A percentile compares a stretch with the other conserved stretches of the same genome.
Evolutionary conservation across 1,284 basidiomycete species (phyloP).

Genomic region (Austroboletus niveus): DNA sequence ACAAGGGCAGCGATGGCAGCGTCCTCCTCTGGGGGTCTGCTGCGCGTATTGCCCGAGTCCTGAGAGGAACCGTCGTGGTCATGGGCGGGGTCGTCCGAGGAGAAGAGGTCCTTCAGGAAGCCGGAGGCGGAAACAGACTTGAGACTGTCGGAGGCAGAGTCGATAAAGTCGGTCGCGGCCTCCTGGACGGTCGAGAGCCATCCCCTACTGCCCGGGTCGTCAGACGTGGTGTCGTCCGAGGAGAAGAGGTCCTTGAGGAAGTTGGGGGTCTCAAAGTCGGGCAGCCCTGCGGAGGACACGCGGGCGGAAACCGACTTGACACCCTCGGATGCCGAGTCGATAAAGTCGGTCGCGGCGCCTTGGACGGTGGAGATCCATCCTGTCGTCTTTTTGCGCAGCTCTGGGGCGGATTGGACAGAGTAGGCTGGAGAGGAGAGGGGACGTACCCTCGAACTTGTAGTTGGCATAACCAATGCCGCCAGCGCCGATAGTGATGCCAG

Average conservation of each 20-base stretch:
- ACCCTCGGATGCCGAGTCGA: conserved; percentile 65
- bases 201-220: conserved; percentile 7
- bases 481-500: conserved; percentile 82
- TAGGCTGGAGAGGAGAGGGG: neutral
- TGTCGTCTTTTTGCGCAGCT: conserved; percentile 64
- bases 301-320: conserved; percentile 57
- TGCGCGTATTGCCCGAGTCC: conserved; percentile 25
- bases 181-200: too few relatives aligned
- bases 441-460: conserved; percentile 88
- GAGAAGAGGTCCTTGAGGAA: conserved; percentile 71
- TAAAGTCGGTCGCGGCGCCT: conserved; percentile 64
- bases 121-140: conserved; percentile 59
- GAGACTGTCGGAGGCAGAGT: conserved; percentile 62
- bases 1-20: conserved; percentile 71
- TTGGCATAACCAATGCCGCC: conserved; percentile 92
- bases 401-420: conserved; percentile 36
- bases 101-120: conserved; percentile 70
- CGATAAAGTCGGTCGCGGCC: conserved; percentile 63
- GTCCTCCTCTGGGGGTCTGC: conserved; percentile 50
- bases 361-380: conserved; percentile 66
- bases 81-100: conserved; percentile 32
- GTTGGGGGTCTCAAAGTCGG: conserved; percentile 67
- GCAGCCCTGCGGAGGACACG: conserved; percentile 61
- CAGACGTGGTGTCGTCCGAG: conserved; percentile 35
- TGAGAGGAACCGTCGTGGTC: conserved; percentile 26